Base-by-base conservation (phyloP, 345 rosid species). In the Sonneratia alba region DNA sequence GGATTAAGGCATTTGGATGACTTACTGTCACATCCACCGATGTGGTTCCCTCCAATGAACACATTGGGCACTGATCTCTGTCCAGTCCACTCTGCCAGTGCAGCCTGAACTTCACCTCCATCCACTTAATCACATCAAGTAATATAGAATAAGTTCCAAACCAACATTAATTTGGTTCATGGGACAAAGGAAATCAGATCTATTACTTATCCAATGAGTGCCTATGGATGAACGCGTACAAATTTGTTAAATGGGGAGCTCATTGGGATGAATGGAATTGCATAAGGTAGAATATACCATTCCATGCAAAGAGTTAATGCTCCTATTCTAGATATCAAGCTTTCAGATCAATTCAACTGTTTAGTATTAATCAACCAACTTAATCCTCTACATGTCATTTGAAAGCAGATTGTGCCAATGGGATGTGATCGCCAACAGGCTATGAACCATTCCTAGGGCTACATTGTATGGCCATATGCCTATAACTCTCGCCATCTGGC, bases 11-110 rank as follows among this genome's bases (percentile, higher is more conserved):
- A 36, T 66, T 40, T 2, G 1, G 22, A 73, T 66, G 73, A 16
- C 80, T 24, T 83, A 92, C 98, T 0, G 74, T 89, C 91, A 36
- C 93, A 93, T 78, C 97, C 97, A 56, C 98, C 97, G 3, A 93
- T 86, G 83, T 90, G 95, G 13, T 87, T 83, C 62, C 95, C 93
- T 3, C 93, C 89, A 0, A 91, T 85, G 77, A 89, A 91, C 37
- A 88, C 92, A 78, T 81, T 84, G 3, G 93, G 93, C 81, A 91
- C 97, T 0, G 93, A 87, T 47, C 72, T 77, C 70, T 85, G 97
- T 65, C 92, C 88, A 1, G 91, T 87, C 95, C 83, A 86, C 80
- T 87, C 84, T 0, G 65, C 84, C 74, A 93, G 78, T 53, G 93
- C 95, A 66, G 85, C 69, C 70, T 87, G 95, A 64, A 87, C 67